A percentile compares a stretch with the other conserved stretches of the same genome.
phyloP scores from a whole-genome alignment of 176 grass and related monocot genomes.

The Triticum monococcum region DNA sequence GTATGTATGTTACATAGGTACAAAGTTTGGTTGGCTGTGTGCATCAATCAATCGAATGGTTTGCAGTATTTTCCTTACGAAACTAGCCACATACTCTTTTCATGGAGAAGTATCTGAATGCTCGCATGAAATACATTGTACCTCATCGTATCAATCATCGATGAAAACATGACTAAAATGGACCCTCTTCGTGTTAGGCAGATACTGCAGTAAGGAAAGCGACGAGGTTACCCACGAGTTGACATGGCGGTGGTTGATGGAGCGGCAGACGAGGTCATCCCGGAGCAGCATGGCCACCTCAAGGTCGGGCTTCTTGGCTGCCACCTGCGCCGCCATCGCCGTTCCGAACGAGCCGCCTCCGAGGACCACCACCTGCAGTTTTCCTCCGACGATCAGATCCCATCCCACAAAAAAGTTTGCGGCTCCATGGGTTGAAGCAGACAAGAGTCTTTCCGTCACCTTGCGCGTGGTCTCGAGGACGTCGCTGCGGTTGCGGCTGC shows the following conservation, averaged over 20 bases:
- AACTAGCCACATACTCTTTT: too few species aligned
- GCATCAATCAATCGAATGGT: too few species aligned
- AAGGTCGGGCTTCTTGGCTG: conserved; percentile 68
- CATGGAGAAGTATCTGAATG: neutral
- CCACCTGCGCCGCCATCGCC: conserved; percentile 75
- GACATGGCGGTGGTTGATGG: conserved; percentile 66
- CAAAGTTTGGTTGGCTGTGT: neutral
- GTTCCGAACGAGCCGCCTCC: conserved; percentile 90
- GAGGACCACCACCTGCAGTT: conserved; percentile 63
- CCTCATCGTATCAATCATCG: neutral
- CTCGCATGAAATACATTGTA: neutral
- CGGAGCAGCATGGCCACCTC: conserved; percentile 77
- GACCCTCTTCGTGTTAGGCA: neutral
- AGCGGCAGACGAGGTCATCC: conserved; percentile 65
- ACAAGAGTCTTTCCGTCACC: conserved; percentile 2
- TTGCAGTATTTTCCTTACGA: too few species aligned
- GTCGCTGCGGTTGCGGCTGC: conserved; percentile 65
- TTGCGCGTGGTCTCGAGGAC: conserved; percentile 77
- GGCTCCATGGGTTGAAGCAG: neutral
- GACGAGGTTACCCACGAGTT: conserved; percentile 37
- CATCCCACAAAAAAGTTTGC: neutral
- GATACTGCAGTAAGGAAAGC: neutral
- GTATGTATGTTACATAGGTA: neutral
- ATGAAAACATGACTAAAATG: too few species aligned
- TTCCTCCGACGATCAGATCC: neutral